Percentiles rank a stretch among this genome's conserved stretches.
These are phyloP conservation scores for Yarrowia sp. DNA, from an alignment of 805 yeast genomes.

Conservation along the genomic window DNA sequence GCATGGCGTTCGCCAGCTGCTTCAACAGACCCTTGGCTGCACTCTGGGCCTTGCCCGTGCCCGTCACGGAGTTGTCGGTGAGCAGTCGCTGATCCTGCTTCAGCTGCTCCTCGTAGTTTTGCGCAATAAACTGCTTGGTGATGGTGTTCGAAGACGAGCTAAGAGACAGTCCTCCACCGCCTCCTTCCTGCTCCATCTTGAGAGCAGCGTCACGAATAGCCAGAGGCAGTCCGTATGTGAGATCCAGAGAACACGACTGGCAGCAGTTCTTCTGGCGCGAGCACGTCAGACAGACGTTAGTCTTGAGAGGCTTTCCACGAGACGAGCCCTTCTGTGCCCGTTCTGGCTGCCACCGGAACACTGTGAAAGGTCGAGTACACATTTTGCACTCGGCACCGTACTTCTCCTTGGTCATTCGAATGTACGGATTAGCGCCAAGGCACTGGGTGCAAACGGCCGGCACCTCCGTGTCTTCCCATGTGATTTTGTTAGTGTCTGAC, in stretches of 20 bases:
- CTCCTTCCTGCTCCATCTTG: constrained; percentile 59
- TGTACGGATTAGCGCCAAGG: constrained; percentile 61
- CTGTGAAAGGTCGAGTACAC: constrained; percentile 82
- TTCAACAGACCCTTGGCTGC: constrained; percentile 53
- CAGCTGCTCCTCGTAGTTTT: constrained; percentile 44
- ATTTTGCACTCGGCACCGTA: constrained; percentile 80
- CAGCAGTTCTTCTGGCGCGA: constrained; percentile 79
- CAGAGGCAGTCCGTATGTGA: constrained; percentile 76
- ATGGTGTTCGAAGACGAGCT: constrained; percentile 51
- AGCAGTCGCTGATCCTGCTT: constrained; percentile 31
- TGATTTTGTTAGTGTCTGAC: constrained; percentile 38
- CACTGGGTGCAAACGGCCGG: constrained; percentile 76
- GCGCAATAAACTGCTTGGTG: constrained; percentile 56
- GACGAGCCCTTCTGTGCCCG: constrained; percentile 43
- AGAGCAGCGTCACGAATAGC: constrained; percentile 77
- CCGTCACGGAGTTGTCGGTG: constrained; percentile 30
- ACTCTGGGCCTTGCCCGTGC: constrained; percentile 38
- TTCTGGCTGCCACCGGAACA: constrained; percentile 67
- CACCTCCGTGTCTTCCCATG: constrained; percentile 42
- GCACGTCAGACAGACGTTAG: constrained; percentile 76
- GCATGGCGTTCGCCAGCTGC: constrained; percentile 45
- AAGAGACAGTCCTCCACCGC: constrained; percentile 36
- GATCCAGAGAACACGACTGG: constrained; percentile 81
- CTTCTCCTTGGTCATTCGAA: constrained; percentile 68
- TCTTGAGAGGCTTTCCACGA: constrained; percentile 35